Evolutionary conservation across 192 early-diverging fungal species (phyloP).

Genomic region (Gaertneriomyces sp.): DNA sequence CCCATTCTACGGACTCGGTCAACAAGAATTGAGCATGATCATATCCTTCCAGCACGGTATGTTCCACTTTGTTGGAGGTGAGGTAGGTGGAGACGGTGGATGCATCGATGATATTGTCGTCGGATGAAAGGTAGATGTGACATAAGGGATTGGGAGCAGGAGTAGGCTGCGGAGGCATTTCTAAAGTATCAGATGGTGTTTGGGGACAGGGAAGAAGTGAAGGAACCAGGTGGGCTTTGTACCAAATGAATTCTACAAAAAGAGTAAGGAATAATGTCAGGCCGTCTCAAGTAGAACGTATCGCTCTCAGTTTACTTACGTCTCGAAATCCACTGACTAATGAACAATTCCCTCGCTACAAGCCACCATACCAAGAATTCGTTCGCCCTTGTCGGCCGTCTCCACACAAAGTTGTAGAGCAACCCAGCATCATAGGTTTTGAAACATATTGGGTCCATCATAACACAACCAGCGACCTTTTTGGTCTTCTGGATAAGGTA

Average conservation of each 20-base stretch:
- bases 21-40: conserved; percentile 37
- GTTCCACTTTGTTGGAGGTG: conserved; percentile 7
- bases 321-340: conserved; percentile 52
- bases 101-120: conserved; percentile 37
- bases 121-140: conserved; percentile 19
- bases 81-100: conserved; percentile 22
- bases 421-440: conserved; percentile 56
- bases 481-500: conserved; percentile 56
- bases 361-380: conserved; percentile 54
- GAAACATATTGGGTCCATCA: conserved; percentile 67
- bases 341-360: conserved; percentile 58
- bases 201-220: conserved; percentile 20
- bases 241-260: conserved; percentile 32
- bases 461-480: conserved; percentile 44
- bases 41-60: conserved; percentile 5
- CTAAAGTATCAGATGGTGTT: conserved; percentile 2
- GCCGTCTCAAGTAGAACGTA: too few relatives aligned
- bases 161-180: neutral
- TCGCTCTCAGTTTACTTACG: conserved; percentile 9
- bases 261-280: neutral
- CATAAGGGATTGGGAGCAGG: neutral
- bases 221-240: conserved; percentile 28
- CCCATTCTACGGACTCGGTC: conserved; percentile 9
- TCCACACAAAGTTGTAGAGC: conserved; percentile 49
- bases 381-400: conserved; percentile 30